These are phyloP conservation scores for Penicillium brevicompactum DNA, from an alignment of 2,329 filamentous ascomycete genomes.

Conservation along the genomic window DNA sequence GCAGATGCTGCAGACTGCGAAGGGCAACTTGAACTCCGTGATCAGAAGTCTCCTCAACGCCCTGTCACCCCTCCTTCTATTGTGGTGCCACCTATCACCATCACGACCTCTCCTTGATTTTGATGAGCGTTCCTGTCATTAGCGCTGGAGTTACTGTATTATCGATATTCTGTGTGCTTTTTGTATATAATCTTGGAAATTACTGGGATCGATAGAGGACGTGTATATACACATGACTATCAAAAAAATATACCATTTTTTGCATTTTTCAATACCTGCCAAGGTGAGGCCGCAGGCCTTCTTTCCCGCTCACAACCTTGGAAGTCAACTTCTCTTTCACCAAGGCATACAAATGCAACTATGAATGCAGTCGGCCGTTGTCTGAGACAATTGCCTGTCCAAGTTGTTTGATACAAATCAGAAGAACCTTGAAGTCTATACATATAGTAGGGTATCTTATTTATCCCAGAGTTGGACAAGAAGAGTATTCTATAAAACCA, in stretches of 20 bases:
- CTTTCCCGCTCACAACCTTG: no score
- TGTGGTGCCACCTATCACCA: slow-evolving; percentile 41
- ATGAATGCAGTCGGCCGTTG: no score
- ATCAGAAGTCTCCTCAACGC: slow-evolving; percentile 18
- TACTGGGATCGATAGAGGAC: neutral
- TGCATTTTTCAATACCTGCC: neutral
- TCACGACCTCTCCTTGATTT: slow-evolving; percentile 36
- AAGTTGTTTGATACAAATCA: no score
- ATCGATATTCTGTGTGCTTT: neutral
- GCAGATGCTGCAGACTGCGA: slow-evolving; percentile 17
- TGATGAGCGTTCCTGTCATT: slow-evolving; percentile 9
- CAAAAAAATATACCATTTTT: neutral
- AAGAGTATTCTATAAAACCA: no score
- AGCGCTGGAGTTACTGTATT: neutral
- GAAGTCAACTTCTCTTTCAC: no score
- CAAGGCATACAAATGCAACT: no score
- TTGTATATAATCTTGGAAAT: slow-evolving; percentile 1
- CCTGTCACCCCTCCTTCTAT: slow-evolving; percentile 25
- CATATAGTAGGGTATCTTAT: no score
- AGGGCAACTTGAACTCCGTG: neutral
- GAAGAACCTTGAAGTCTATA: no score
- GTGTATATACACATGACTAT: neutral
- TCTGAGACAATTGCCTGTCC: no score
- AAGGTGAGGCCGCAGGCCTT: no score
- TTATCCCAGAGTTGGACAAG: no score